Percentiles rank a stretch among this genome's conserved stretches.
Conservation (phyloP, 1,284 basidiomycete genomes). For the Moesziomyces sp. region DNA sequence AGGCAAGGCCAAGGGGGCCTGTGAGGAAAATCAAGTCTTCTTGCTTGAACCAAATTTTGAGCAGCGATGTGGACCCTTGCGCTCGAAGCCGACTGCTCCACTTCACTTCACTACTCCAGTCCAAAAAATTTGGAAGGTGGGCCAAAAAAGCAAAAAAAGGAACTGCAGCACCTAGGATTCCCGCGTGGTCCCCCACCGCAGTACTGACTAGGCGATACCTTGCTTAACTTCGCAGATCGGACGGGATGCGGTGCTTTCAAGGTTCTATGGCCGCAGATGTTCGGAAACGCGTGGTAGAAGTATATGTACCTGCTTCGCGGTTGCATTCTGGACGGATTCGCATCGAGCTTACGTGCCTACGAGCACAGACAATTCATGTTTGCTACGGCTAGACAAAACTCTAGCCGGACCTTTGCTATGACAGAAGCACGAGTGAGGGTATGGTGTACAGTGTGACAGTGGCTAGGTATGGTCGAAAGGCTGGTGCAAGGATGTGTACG, state of each 20-base stretch:
- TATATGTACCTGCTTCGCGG: too few species aligned
- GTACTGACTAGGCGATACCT: constrained; percentile 83
- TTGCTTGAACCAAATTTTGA: constrained; percentile 13
- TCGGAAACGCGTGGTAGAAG: too few species aligned
- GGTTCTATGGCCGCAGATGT: constrained; percentile 80
- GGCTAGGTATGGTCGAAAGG: background rate
- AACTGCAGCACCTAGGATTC: constrained; percentile 83
- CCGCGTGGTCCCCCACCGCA: constrained; percentile 84
- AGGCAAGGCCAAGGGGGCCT: background rate
- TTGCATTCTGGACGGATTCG: background rate
- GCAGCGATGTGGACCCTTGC: background rate
- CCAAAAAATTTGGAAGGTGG: background rate
- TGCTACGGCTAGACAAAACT: background rate
- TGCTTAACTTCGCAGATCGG: constrained; percentile 83
- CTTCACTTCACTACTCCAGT: background rate
- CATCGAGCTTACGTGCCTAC: background rate
- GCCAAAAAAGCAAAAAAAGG: constrained; percentile 56
- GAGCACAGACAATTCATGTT: background rate
- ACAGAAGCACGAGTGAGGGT: background rate
- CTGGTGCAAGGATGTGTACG: background rate
- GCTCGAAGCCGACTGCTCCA: background rate
- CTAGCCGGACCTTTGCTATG: constrained; percentile 7
- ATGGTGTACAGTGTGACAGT: background rate
- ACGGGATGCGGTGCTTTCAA: constrained; percentile 83
- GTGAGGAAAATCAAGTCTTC: background rate